Conservation (phyloP, 148 eudicot genomes). For the Pouteria glomerata region DNA sequence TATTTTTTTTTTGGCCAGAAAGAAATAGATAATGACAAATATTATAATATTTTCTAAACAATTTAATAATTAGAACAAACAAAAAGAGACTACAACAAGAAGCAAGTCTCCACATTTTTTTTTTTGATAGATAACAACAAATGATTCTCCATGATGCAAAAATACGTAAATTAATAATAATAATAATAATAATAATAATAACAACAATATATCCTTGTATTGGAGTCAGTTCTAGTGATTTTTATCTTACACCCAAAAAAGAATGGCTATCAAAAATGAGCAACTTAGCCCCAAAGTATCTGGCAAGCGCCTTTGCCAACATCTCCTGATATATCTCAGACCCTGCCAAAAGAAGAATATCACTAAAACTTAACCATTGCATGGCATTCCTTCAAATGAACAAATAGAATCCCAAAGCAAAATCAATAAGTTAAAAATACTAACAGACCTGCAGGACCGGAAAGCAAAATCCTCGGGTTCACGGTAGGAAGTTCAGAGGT, state of each 20-base stretch:
- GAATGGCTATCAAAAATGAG: slow-evolving; percentile 83
- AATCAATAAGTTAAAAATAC: not conserved
- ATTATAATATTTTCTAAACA: not conserved
- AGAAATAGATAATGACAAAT: not conserved
- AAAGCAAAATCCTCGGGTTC: slow-evolving; percentile 87
- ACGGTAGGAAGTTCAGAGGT: slow-evolving; percentile 73
- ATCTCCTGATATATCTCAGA: slow-evolving; percentile 97
- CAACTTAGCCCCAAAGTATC: slow-evolving; percentile 79
- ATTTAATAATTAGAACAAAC: not conserved
- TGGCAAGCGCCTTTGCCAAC: slow-evolving; percentile 85
- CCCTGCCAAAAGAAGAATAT: slow-evolving; percentile 40
- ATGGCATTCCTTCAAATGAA: not conserved
- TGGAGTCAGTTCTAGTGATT: not conserved
- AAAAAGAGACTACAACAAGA: too few species aligned
- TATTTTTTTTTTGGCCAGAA: not conserved
- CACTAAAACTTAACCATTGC: not conserved
- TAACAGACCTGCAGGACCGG: slow-evolving; percentile 86
- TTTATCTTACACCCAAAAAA: slow-evolving; percentile 66
- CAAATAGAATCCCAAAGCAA: not conserved
- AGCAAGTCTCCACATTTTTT: too few species aligned
- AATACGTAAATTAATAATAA: slow-evolving; percentile 1
- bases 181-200: not conserved
- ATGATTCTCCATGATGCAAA: not conserved
- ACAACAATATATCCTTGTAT: too few species aligned
- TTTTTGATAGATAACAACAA: not conserved